Percentiles rank a stretch among this genome's conserved stretches.
phyloP scores from a whole-genome alignment of 2,329 filamentous ascomycete species.

The Neofusicoccum parvum region DNA sequence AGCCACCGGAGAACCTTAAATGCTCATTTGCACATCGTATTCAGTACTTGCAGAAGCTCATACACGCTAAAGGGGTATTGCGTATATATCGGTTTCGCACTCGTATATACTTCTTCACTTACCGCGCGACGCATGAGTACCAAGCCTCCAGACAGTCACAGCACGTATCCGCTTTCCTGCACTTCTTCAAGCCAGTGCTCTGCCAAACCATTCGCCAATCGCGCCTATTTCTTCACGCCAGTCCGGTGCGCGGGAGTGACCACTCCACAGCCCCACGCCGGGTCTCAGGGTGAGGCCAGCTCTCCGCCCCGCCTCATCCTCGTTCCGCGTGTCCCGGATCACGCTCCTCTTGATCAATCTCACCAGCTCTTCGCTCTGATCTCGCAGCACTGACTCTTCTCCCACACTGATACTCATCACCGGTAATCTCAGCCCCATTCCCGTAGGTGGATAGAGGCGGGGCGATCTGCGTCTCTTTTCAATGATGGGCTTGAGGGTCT shows the following conservation, averaged over 20 bases:
- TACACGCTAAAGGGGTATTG: background rate
- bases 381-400: constrained; percentile 38
- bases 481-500: constrained; percentile 30
- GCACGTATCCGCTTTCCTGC: background rate
- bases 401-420: constrained; percentile 45
- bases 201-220: constrained; percentile 16
- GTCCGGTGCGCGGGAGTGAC: background rate
- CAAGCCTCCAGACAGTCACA: background rate
- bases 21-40: background rate
- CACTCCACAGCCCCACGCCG: constrained; percentile 16
- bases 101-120: background rate
- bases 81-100: background rate
- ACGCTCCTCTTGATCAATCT: constrained; percentile 41
- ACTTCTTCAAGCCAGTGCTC: background rate
- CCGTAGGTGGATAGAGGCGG: constrained; percentile 46
- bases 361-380: constrained; percentile 46
- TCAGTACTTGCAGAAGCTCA: background rate
- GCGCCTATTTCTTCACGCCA: constrained; percentile 13
- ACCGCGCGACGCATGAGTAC: background rate
- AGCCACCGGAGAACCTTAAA: too few species aligned
- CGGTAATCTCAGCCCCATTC: constrained; percentile 43
- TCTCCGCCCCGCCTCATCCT: constrained; percentile 1
- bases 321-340: background rate
- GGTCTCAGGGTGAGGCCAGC: background rate
- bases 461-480: constrained; percentile 27